phyloP scores from a whole-genome alignment of 768 basidiomycete genomes.

The Rhizopogon salebrosus region DNA sequence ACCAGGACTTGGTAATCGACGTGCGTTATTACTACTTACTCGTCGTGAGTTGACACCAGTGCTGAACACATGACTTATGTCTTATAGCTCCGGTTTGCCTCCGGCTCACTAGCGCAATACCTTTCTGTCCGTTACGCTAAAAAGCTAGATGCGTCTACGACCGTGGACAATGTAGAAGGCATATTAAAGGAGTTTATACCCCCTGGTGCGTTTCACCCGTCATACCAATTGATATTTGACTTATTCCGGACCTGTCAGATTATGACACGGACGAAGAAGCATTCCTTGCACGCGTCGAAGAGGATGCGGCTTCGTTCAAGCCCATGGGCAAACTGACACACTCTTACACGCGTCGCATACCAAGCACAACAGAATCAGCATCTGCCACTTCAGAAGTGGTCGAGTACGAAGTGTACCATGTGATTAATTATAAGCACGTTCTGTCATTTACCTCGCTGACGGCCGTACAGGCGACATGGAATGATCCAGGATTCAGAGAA shows the following conservation, averaged over 20 bases:
- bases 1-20: conserved; percentile 77
- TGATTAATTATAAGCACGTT: conserved; percentile 32
- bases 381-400: conserved; percentile 33
- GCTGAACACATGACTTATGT: neutral
- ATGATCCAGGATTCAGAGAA: conserved; percentile 83
- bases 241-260: conserved; percentile 32
- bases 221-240: neutral
- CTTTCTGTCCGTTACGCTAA: conserved; percentile 64
- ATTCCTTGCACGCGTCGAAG: conserved; percentile 68
- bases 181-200: conserved; percentile 76
- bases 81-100: conserved; percentile 74
- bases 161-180: conserved; percentile 85
- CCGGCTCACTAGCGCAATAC: conserved; percentile 78
- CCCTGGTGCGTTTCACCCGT: conserved; percentile 37
- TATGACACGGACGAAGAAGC: conserved; percentile 62
- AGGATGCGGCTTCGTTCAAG: conserved; percentile 72
- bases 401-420: conserved; percentile 90
- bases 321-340: conserved; percentile 74
- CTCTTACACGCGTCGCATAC: conserved; percentile 63
- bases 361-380: conserved; percentile 29
- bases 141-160: conserved; percentile 58
- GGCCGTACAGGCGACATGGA: conserved; percentile 63
- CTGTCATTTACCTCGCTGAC: neutral
- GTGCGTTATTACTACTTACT: conserved; percentile 44
- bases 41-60: neutral